Base-by-base conservation (phyloP, 345 rosid species). In the Heritiera fomes region DNA sequence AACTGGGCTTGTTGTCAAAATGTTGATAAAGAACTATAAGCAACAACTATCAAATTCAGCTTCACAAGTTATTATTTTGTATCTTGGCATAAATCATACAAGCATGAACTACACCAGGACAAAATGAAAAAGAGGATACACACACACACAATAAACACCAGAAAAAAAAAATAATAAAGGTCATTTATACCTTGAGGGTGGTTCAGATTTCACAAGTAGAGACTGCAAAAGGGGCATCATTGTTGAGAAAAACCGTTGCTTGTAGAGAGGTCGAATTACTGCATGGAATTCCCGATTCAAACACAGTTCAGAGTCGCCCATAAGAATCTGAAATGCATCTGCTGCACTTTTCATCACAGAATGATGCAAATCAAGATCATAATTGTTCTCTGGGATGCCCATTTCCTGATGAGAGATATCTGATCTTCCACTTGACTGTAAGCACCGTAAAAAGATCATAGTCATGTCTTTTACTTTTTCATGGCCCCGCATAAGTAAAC, bases 401-500 rank as follows among this genome's bases (percentile, higher is more conserved):
- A 78, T 78, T 64, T 82, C 75, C 18, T 38, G 30, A 67, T 77
- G 82, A 53, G 43, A 74, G 9, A 79, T 62, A 79, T 52, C 83
- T 47, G 49, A 71, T 75, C 40, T 62, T 71, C 81, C 85, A 52
- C 74, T 82, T 65, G 88, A 82, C 77, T 86, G 81, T 74, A 95
- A 83, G 83, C 92, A 89, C 76, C 88, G 87, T 20, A 96, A 75
- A 47, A 92, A 84, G 73, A 87, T 74, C 87, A 78, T 83, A 38
- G 90, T 82, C 74, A 91, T 78, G 79, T 94, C 93, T 66, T 84
- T 91, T 40, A 90, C 85, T 85, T 90, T 92, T 81, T 87, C 89
- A 82, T 91, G 91, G 65, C 99, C 98, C 77, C 88, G 89, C 95
- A 96, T 88, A 76, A 96, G 91, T 84, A 96, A 84, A 71, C 97